Base-by-base conservation (phyloP, 2,329 filamentous ascomycete genomes). In the Chaetomiaceae sp. region DNA sequence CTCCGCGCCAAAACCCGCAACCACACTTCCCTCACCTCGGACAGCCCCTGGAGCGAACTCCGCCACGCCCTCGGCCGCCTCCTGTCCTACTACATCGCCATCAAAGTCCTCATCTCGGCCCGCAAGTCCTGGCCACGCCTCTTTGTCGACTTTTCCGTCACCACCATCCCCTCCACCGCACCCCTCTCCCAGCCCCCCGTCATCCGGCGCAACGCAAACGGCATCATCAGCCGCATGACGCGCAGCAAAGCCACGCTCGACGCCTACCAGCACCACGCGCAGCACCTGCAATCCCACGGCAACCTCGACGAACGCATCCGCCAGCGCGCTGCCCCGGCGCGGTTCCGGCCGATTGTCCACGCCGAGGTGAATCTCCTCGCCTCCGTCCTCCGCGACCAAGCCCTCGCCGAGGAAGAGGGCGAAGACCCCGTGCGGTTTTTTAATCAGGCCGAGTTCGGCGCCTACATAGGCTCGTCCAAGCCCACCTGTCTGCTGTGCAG, bases 381-480 rank as follows among this genome's bases (percentile, higher is more conserved):
- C 9, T 60, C 66, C 14, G 63, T 65, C 33, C 33, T 66, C 12
- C 47, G 33, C 9, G 47, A 49, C n/a, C 44, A 63, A 31, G 40
- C 17, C 8, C 47, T 15, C 1, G 34, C 40, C 6, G 39, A 44
- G 17, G 12, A 2, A 14, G 53, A 55, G 5, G 47, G 34, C 2
- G 47, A 25, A 8, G 54, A 33, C 23, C 47, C 47, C 0, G 23
- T 55, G 0, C 33, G 33, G 0, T 74, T 71, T 61, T 74, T 69
- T 52, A 37, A 54, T 0, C 54, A 59, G 8, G 66, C 63, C 53
- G 61, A 57, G 14, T 74, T 62, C 17, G 61, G 57, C 6, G 19
- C 43, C 7, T 64, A 73, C 49, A 71, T 75, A n/a, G 72, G 71
- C 0, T 63, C 61, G 25, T 72, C 71, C 59, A 75, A 75, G 56